phyloP scores from a whole-genome alignment of 805 yeast species.

The Cephaloascus fragrans region DNA sequence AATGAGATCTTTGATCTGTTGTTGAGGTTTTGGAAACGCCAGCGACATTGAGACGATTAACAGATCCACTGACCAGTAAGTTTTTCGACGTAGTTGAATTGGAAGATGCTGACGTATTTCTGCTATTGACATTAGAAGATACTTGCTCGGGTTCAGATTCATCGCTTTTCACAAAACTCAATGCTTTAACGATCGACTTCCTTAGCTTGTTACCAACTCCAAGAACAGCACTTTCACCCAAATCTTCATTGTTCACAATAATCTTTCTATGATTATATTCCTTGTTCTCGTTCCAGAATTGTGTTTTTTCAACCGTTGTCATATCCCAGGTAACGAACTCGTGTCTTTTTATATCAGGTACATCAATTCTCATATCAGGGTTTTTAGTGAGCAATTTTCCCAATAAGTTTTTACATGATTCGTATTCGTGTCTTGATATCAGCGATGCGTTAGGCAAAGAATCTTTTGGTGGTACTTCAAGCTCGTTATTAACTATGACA shows the following conservation, averaged over 20 bases:
- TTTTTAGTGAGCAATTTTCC: slow-evolving; percentile 55
- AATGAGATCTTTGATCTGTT: background rate
- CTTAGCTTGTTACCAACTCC: slow-evolving; percentile 69
- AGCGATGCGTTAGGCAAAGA: slow-evolving; percentile 14
- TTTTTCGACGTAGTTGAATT: background rate
- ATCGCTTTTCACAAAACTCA: background rate
- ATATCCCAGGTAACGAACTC: slow-evolving; percentile 46
- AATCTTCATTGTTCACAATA: slow-evolving; percentile 56
- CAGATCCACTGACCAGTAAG: background rate
- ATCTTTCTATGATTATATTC: slow-evolving; percentile 29
- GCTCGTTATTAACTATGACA: slow-evolving; percentile 56
- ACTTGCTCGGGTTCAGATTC: background rate
- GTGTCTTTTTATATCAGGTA: slow-evolving; percentile 65
- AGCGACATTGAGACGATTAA: background rate
- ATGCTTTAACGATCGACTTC: slow-evolving; percentile 36
- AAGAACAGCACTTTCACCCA: slow-evolving; percentile 66
- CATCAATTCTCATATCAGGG: slow-evolving; percentile 57
- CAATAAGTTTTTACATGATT: slow-evolving; percentile 50
- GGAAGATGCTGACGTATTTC: background rate
- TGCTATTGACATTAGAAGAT: slow-evolving; percentile 4
- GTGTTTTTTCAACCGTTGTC: slow-evolving; percentile 5
- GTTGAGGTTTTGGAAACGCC: background rate
- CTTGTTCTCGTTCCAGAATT: slow-evolving; percentile 7
- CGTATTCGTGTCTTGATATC: slow-evolving; percentile 12
- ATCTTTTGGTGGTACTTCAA: slow-evolving; percentile 43